These are phyloP conservation scores for Elongisporangium anandrum DNA, from an alignment of 352 stramenopile species.

Conservation along the genomic window DNA sequence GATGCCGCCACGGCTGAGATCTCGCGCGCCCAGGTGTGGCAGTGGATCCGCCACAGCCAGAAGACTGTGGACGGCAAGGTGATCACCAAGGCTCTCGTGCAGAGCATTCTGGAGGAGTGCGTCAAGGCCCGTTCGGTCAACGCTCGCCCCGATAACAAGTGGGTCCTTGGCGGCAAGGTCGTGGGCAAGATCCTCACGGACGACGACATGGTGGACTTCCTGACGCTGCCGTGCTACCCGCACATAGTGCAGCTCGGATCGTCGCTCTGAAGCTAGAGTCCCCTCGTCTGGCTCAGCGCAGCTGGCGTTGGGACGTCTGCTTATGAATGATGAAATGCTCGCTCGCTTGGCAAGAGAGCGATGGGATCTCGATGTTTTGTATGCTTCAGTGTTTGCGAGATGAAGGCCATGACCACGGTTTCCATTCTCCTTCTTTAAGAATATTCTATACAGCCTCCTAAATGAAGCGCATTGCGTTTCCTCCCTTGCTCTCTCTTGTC, in stretches of 20 bases:
- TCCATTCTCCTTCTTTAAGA: not conserved
- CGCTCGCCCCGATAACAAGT: slow-evolving; percentile 52
- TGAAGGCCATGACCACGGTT: not conserved
- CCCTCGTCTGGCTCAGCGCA: not conserved
- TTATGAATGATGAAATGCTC: not conserved
- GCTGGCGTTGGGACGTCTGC: slow-evolving; percentile 3
- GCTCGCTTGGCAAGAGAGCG: not conserved
- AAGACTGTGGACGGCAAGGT: slow-evolving; percentile 64
- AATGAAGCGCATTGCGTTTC: not conserved
- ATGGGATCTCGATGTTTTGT: slow-evolving; percentile 1
- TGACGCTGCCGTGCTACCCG: slow-evolving; percentile 81
- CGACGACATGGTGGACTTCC: slow-evolving; percentile 79
- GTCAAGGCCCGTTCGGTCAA: slow-evolving; percentile 51
- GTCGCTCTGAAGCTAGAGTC: slow-evolving; percentile 52
- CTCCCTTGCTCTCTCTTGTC: not conserved
- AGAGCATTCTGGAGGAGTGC: slow-evolving; percentile 58
- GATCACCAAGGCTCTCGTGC: slow-evolving; percentile 64
- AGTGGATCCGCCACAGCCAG: slow-evolving; percentile 80
- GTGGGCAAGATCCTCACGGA: slow-evolving; percentile 68
- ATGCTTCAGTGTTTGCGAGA: not conserved
- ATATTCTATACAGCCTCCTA: not conserved
- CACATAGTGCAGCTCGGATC: slow-evolving; percentile 71
- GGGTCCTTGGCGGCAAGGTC: slow-evolving; percentile 50
- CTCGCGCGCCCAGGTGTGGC: slow-evolving; percentile 92
- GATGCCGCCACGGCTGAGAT: slow-evolving; percentile 94